Conservation (phyloP, 495 filamentous ascomycete species). For the Aspergillus avenaceus region DNA sequence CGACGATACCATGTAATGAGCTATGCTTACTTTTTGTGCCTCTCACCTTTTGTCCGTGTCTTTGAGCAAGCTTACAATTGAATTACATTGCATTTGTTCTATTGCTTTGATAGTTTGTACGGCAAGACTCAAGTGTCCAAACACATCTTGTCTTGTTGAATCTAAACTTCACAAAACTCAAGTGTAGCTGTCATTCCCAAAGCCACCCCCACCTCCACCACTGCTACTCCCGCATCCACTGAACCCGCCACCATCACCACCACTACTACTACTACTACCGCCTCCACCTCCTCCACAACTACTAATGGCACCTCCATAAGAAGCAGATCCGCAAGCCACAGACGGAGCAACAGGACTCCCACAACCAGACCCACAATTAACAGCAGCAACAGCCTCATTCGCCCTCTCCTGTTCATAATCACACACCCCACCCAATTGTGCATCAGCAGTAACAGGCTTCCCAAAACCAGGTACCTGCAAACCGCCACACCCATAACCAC, state of each 20-base stretch:
- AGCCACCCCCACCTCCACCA: background rate
- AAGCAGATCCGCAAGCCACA: background rate
- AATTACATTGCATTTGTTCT: too few relatives aligned
- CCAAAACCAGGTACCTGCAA: too few relatives aligned
- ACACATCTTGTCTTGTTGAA: too few relatives aligned
- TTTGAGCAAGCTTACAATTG: too few relatives aligned
- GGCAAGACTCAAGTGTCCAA: too few relatives aligned
- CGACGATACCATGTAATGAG: too few relatives aligned
- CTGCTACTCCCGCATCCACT: background rate
- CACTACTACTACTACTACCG: background rate
- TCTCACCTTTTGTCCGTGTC: too few relatives aligned
- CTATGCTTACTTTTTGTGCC: too few relatives aligned
- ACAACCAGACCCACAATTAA: background rate
- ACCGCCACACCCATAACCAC: too few relatives aligned
- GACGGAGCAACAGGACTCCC: background rate
- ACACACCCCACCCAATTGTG: background rate
- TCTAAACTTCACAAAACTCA: too few relatives aligned
- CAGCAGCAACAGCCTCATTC: background rate
- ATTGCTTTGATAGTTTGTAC: too few relatives aligned
- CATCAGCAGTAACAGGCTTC: background rate
- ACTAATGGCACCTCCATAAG: background rate
- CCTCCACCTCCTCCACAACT: background rate
- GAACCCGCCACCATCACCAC: background rate
- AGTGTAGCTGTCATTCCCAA: too few relatives aligned
- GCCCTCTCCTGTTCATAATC: background rate